Evolutionary conservation across 1,284 basidiomycete species (phyloP).

Genomic region (Marasmius fiardii): DNA sequence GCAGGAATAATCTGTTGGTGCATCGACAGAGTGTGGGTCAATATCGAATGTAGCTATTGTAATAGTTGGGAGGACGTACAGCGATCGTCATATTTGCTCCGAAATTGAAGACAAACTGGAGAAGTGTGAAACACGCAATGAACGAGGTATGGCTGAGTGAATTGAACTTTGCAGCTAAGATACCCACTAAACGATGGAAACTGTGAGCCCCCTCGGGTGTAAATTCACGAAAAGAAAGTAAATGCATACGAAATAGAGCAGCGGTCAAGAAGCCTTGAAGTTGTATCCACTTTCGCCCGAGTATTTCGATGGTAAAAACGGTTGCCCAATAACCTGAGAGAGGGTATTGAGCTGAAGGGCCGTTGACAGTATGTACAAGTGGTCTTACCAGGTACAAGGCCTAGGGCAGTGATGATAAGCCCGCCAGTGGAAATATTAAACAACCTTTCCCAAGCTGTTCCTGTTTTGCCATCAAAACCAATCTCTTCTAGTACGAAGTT

Average conservation of each 20-base stretch:
- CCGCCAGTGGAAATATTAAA: slow-evolving; percentile 66
- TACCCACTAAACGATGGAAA: slow-evolving; percentile 39
- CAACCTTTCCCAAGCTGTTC: slow-evolving; percentile 58
- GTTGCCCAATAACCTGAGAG: slow-evolving; percentile 63
- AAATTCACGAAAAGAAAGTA: neutral
- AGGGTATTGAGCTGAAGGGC: slow-evolving; percentile 25
- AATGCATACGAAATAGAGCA: slow-evolving; percentile 61
- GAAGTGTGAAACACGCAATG: slow-evolving; percentile 67
- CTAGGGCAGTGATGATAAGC: slow-evolving; percentile 67
- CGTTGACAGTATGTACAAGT: slow-evolving; percentile 12
- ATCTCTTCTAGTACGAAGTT: slow-evolving; percentile 70
- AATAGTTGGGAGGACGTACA: slow-evolving; percentile 31
- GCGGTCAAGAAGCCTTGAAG: slow-evolving; percentile 75
- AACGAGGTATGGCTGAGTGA: slow-evolving; percentile 58
- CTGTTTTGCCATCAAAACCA: slow-evolving; percentile 54
- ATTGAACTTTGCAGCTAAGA: slow-evolving; percentile 67
- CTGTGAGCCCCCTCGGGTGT: neutral
- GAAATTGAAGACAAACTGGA: slow-evolving; percentile 73
- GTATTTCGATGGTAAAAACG: slow-evolving; percentile 65
- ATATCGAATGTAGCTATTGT: too few species aligned
- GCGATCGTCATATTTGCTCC: slow-evolving; percentile 84
- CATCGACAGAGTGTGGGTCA: too few species aligned
- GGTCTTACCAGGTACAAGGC: slow-evolving; percentile 67
- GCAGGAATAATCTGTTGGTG: slow-evolving; percentile 68
- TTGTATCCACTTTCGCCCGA: slow-evolving; percentile 75